Evolutionary conservation across 2,329 filamentous ascomycete species (phyloP).

Genomic region (Xylariaceae sp.): DNA sequence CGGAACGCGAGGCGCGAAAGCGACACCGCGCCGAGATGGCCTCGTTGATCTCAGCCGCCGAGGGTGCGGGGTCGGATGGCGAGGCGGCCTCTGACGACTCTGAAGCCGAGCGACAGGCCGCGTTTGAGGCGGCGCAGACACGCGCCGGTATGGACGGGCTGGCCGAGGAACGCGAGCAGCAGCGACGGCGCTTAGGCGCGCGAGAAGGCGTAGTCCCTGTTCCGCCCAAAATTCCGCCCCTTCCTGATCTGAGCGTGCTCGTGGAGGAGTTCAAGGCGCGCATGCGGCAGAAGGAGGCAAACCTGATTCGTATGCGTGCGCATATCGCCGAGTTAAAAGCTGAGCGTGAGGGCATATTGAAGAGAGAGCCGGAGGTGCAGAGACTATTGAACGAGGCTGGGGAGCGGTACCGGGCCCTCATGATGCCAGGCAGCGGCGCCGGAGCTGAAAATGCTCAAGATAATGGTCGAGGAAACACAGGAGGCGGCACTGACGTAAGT

Average conservation of each 20-base stretch:
- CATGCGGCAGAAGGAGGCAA: slow-evolving; percentile 66
- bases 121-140: slow-evolving; percentile 88
- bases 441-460: not conserved
- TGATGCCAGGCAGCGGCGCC: slow-evolving; percentile 26
- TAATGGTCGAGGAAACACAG: not conserved
- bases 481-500: not conserved
- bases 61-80: slow-evolving; percentile 56
- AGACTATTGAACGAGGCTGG: slow-evolving; percentile 80
- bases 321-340: slow-evolving; percentile 65
- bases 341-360: slow-evolving; percentile 68
- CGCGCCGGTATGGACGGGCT: slow-evolving; percentile 83
- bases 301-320: slow-evolving; percentile 54
- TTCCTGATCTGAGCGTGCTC: slow-evolving; percentile 77
- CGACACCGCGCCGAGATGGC: slow-evolving; percentile 79
- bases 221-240: slow-evolving; percentile 76
- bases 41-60: slow-evolving; percentile 80
- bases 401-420: slow-evolving; percentile 64
- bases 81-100: slow-evolving; percentile 73
- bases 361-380: slow-evolving; percentile 81
- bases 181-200: slow-evolving; percentile 45
- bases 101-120: slow-evolving; percentile 74
- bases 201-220: slow-evolving; percentile 57
- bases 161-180: slow-evolving; percentile 53
- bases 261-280: slow-evolving; percentile 67
- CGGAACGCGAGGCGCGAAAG: slow-evolving; percentile 73